Percentiles rank a stretch among this genome's conserved stretches.
Evolutionary conservation across 805 yeast genomes (phyloP).

Genomic region (Yarrowia phangngaensis): DNA sequence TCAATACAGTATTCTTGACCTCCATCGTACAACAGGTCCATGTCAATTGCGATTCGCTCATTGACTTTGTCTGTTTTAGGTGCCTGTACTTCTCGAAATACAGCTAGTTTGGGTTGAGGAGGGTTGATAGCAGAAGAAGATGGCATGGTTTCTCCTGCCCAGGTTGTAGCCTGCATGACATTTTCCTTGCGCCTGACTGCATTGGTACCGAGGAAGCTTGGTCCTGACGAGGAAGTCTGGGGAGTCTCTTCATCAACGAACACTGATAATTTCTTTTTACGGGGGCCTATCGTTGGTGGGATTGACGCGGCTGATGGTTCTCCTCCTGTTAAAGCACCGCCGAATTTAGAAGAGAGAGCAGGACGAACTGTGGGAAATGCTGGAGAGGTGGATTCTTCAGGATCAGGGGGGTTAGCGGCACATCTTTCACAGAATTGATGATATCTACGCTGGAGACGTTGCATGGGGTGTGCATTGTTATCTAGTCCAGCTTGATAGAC

Average conservation of each 20-base stretch:
- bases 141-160: conserved; percentile 55
- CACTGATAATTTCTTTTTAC: conserved; percentile 42
- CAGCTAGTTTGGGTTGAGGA: conserved; percentile 12
- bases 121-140: conserved; percentile 7
- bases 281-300: not conserved
- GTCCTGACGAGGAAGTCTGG: conserved; percentile 31
- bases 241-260: conserved; percentile 41
- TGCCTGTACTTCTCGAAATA: conserved; percentile 23
- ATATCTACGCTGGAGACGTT: conserved; percentile 45
- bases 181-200: conserved; percentile 62
- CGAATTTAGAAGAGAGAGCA: conserved; percentile 43
- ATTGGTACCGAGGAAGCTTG: conserved; percentile 52
- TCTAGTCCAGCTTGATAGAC: conserved; percentile 58
- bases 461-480: conserved; percentile 61
- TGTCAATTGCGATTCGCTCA: conserved; percentile 31
- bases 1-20: conserved; percentile 56
- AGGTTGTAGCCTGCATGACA: conserved; percentile 48
- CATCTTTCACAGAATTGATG: conserved; percentile 46
- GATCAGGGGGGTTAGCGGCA: conserved; percentile 33
- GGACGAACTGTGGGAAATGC: conserved; percentile 38
- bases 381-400: conserved; percentile 41
- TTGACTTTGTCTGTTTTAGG: conserved; percentile 28
- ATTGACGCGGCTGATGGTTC: conserved; percentile 1
- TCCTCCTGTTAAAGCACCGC: conserved; percentile 30
- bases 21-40: conserved; percentile 31